Percentiles rank a stretch among this genome's conserved stretches.
Conservation (phyloP, 371 early-diverging fungal species). For the Amoeboaphelidium occidentale region DNA sequence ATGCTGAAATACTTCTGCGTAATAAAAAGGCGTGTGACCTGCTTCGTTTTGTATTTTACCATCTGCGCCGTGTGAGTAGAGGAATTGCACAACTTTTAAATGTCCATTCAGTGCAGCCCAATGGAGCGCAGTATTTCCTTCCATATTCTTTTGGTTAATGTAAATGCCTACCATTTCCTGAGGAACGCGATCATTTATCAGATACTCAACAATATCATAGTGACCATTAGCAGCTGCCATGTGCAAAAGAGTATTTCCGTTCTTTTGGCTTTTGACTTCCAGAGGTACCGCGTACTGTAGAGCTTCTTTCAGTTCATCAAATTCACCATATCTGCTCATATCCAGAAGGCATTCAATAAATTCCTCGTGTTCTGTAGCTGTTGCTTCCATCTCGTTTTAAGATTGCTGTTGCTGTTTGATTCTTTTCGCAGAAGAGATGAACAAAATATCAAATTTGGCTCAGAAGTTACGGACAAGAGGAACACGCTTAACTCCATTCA, state of each 20-base stretch:
- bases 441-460: too few relatives aligned
- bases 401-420: too few relatives aligned
- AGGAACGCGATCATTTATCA: slow-evolving; percentile 16
- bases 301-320: too few relatives aligned
- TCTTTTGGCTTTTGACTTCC: too few relatives aligned
- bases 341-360: too few relatives aligned
- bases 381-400: too few relatives aligned
- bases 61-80: neutral
- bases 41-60: neutral
- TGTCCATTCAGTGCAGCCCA: slow-evolving; percentile 4
- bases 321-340: too few relatives aligned
- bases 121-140: slow-evolving; percentile 4
- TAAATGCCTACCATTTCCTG: slow-evolving; percentile 2
- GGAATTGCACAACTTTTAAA: neutral
- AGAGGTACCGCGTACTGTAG: too few relatives aligned
- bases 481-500: too few relatives aligned
- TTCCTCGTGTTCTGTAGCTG: too few relatives aligned
- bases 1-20: neutral
- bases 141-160: slow-evolving; percentile 1
- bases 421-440: too few relatives aligned
- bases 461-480: too few relatives aligned
- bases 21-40: slow-evolving; percentile 2
- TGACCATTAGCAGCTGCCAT: slow-evolving; percentile 68
- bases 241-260: slow-evolving; percentile 40
- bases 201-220: slow-evolving; percentile 22